Base-by-base conservation (phyloP, 495 filamentous ascomycete species). In the Penicillium macrosclerotiorum region DNA sequence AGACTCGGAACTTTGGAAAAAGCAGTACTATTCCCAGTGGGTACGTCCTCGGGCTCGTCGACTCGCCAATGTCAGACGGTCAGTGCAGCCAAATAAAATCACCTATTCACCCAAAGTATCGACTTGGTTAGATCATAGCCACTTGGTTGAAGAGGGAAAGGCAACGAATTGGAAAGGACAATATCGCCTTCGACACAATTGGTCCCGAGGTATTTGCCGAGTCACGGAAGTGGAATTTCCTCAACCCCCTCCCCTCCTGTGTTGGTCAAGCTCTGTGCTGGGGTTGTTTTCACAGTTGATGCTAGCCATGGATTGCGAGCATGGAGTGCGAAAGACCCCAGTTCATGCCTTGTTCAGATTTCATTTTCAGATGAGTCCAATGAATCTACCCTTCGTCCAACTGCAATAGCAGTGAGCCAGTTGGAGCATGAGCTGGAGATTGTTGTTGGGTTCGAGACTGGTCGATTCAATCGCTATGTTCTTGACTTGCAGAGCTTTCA, bases 1-100 rank as follows among this genome's bases (percentile, higher is more conserved):
- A 47, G 93, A 98, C 67, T 84, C 85, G 8, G 89, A 95, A 60
- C 69, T 98, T 37, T 98, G 93, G 93, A 95, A 92, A 67, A 75
- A 78, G 7, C 75, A 86, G 24, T 98, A 95, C 69, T 96, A 95
- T 69, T 76, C 81, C 24, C 82, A 85, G 49, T 98, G 95, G 68
- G 90, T 98, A 8, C 78, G 85, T 37, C 92, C 91, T 37, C 79
- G 90, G 60, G 86, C 86, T 29, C 78, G 82, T 45, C 81, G 86
- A 33, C 81, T 95, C 39, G 87, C 88, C 6, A 85, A 82, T 25
- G 67, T 82, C 26, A 79, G 78, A 51, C 72, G 78, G 31, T 65
- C 72, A 8, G 61, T 55, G 13, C 34, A 57, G 17, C 54, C 62
- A 22, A 55, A 67, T 6, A 75, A 64, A 23, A 64, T 84, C 7